These are phyloP conservation scores for Aschersonia sp. DNA, from an alignment of 2,329 filamentous ascomycete species.

Conservation along the genomic window DNA sequence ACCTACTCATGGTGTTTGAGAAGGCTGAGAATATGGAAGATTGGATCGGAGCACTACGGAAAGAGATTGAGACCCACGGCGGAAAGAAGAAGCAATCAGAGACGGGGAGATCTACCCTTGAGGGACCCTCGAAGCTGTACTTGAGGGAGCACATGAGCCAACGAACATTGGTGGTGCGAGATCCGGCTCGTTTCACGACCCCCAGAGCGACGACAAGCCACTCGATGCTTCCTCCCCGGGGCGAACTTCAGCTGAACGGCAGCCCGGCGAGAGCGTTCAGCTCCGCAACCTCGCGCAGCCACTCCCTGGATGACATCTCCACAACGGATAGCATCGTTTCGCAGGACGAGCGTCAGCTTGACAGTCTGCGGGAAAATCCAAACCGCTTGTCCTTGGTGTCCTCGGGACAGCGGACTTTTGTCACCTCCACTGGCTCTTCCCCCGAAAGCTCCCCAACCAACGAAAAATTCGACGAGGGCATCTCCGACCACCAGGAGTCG, in stretches of 20 bases:
- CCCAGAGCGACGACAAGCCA: conserved; percentile 3
- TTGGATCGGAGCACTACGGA: conserved; percentile 56
- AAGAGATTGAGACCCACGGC: conserved; percentile 55
- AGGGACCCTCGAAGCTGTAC: conserved; percentile 16
- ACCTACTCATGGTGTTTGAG: conserved; percentile 60
- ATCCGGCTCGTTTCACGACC: conserved; percentile 26
- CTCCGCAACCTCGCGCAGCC: conserved; percentile 19
- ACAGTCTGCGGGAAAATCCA: conserved; percentile 39
- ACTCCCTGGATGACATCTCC: conserved; percentile 38
- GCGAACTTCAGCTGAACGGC: conserved; percentile 3
- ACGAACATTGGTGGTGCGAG: conserved; percentile 30
- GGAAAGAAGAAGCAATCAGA: conserved; percentile 50
- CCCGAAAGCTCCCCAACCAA: conserved; percentile 40
- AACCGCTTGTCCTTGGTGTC: conserved; percentile 46
- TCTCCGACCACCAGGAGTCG: conserved; percentile 19
- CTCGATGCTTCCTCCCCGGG: background rate
- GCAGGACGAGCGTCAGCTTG: conserved; percentile 42
- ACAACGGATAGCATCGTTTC: conserved; percentile 42
- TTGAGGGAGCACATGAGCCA: conserved; percentile 27
- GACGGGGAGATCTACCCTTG: conserved; percentile 36
- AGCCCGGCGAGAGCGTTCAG: conserved; percentile 7
- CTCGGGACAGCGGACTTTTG: conserved; percentile 42
- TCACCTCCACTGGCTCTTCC: conserved; percentile 45
- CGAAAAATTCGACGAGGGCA: conserved; percentile 17
- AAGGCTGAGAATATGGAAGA: conserved; percentile 59